These are phyloP conservation scores for Purpureocillium lavendulum DNA, from an alignment of 2,329 filamentous ascomycete genomes.

Conservation along the genomic window DNA sequence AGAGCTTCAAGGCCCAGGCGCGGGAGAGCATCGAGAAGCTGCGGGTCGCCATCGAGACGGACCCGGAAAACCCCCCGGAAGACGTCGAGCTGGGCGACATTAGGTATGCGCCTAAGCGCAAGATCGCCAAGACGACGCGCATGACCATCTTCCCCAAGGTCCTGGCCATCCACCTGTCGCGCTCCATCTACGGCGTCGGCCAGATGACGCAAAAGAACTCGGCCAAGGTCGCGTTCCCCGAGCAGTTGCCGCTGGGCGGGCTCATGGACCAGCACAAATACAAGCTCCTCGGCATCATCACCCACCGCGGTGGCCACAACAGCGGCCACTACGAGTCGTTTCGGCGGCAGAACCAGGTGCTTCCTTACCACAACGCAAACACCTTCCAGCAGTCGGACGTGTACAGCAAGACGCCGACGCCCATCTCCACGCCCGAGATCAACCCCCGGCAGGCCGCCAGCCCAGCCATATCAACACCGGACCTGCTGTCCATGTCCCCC, in stretches of 20 bases:
- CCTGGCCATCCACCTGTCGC: constrained; percentile 82
- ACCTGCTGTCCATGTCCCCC: constrained; percentile 28
- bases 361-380: constrained; percentile 76
- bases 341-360: constrained; percentile 69
- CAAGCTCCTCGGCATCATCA: constrained; percentile 77
- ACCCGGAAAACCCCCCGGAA: constrained; percentile 70
- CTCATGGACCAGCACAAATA: constrained; percentile 73
- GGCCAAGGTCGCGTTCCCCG: constrained; percentile 88
- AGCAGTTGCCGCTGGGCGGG: constrained; percentile 74
- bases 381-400: constrained; percentile 68
- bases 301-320: constrained; percentile 90
- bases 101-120: constrained; percentile 67
- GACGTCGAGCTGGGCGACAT: constrained; percentile 68
- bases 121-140: constrained; percentile 79
- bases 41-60: constrained; percentile 60
- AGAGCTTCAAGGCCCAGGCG: constrained; percentile 41
- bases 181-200: constrained; percentile 79
- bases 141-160: constrained; percentile 85
- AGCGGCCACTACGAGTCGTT: constrained; percentile 98
- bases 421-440: constrained; percentile 39
- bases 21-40: constrained; percentile 57
- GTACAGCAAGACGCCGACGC: constrained; percentile 57
- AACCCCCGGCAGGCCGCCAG: constrained; percentile 28
- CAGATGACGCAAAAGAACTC: constrained; percentile 82
- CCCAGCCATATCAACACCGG: constrained; percentile 37